Evolutionary conservation across 768 basidiomycete genomes (phyloP).

Genomic region (Lactarius evosmus): DNA sequence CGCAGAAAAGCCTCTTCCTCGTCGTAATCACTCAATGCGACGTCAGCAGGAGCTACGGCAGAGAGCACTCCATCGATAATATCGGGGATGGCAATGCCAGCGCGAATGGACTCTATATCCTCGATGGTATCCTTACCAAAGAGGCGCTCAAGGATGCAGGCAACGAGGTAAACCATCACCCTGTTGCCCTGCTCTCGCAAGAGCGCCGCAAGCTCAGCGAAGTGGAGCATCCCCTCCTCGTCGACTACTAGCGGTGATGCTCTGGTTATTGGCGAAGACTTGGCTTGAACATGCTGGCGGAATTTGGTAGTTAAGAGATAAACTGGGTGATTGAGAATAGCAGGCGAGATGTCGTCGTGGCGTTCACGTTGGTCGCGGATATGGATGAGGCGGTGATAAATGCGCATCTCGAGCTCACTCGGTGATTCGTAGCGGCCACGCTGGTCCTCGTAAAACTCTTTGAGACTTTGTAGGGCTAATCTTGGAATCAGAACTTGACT

Average conservation of each 20-base stretch:
- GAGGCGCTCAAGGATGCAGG: conserved; percentile 82
- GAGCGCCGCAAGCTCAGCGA: conserved; percentile 56
- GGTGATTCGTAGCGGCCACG: conserved; percentile 61
- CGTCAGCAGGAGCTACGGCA: conserved; percentile 29
- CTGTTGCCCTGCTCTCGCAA: conserved; percentile 62
- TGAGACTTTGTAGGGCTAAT: conserved; percentile 84
- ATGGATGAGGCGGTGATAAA: conserved; percentile 91
- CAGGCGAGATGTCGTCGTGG: conserved; percentile 64
- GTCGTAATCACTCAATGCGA: conserved; percentile 24
- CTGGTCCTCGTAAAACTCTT: conserved; percentile 91
- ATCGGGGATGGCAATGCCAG: conserved; percentile 52
- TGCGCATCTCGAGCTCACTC: conserved; percentile 92
- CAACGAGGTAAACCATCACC: conserved; percentile 82
- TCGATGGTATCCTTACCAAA: conserved; percentile 81
- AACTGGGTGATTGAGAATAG: conserved; percentile 67
- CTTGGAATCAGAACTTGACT: neutral
- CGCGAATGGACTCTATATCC: conserved; percentile 65
- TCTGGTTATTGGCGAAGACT: conserved; percentile 72
- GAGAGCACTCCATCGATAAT: conserved; percentile 60
- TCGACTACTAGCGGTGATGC: conserved; percentile 63
- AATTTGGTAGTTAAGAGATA: conserved; percentile 82
- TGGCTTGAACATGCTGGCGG: conserved; percentile 73
- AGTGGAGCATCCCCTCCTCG: conserved; percentile 62
- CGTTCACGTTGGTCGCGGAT: conserved; percentile 81
- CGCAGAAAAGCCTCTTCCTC: conserved; percentile 26